Evolutionary conservation across 305 asterid species (phyloP), one percentile per base, ranked within the genome.

Genomic region (Fraxinus velutina): DNA sequence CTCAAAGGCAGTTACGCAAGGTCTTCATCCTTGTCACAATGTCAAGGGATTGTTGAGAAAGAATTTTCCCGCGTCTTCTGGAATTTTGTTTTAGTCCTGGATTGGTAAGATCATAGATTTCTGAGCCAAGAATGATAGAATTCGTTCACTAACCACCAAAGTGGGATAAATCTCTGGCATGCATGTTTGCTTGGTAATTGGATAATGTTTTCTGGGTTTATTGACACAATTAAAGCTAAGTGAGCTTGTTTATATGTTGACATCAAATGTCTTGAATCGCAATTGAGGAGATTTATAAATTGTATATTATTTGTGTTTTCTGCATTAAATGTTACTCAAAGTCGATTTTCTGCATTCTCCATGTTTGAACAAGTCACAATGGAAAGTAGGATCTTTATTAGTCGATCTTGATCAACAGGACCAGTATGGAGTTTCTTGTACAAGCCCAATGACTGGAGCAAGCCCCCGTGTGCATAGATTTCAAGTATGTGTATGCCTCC

Each of bases 401-500:
- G 76, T 83, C 72, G 32, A 82, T 85, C 50, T 64, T 62, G 36
- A 84, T 86, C 80, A 64, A 79, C 93, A 95, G 99, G 97, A 89
- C n/a, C 86, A 89, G 68, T 89, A 81, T 86, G 97, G 94, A 83
- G 84, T 84, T 83, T 84, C 93, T 80, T 90, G 91, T 85, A 86
- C 88, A 62, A 82, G 83, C 86, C 86, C 84, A 78, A 93, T 87
- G 84, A 91, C 87, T 83, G 93, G 92, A 83, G 86, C 84, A 85
- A 94, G 93, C 80, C 94, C 93, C 72, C 94, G 90, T 6, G 88
- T 80, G 83, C 93, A 92, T 81, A 89, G 96, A 88, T 89, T 86
- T 85, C 92, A 91, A 83, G 99, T 95, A 91, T 78, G 93, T 84
- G 80, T 68, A 81, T 57, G 21, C 21, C 68, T 60, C 80, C 78